A percentile compares a stretch with the other conserved stretches of the same genome.
These are phyloP conservation scores for Passiflora organensis DNA, from an alignment of 345 rosid species.

Conservation along the genomic window DNA sequence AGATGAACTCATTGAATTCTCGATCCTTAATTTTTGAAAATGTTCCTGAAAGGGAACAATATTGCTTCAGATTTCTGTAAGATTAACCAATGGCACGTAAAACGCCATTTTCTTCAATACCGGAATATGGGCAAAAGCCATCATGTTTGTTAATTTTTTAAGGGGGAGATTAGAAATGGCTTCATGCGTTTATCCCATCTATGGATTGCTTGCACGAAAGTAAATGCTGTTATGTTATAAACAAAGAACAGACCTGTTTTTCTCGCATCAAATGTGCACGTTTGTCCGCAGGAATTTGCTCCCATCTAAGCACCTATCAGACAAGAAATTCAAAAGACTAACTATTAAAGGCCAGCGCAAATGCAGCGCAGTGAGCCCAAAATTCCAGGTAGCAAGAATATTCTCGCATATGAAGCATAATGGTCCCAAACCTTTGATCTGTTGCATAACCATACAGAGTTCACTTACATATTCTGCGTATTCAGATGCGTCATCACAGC, in stretches of 20 bases:
- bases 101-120: too few species aligned
- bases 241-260: constrained; percentile 71
- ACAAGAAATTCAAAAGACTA: constrained; percentile 4
- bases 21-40: constrained; percentile 72
- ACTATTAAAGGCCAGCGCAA: not conserved
- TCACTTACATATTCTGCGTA: constrained; percentile 84
- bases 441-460: not conserved
- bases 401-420: not conserved
- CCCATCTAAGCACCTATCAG: constrained; percentile 74
- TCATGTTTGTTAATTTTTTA: too few species aligned
- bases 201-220: too few species aligned
- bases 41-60: constrained; percentile 49
- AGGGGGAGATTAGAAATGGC: too few species aligned
- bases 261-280: constrained; percentile 82
- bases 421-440: too few species aligned
- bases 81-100: not conserved
- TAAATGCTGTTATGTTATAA: too few species aligned
- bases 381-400: not conserved
- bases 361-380: not conserved
- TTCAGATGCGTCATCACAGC: constrained; percentile 60
- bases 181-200: too few species aligned
- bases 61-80: not conserved
- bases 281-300: constrained; percentile 78
- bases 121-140: too few species aligned
- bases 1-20: constrained; percentile 79